Evolutionary conservation across 2,329 filamentous ascomycete genomes (phyloP).

Genomic region (Xylaria sp.): DNA sequence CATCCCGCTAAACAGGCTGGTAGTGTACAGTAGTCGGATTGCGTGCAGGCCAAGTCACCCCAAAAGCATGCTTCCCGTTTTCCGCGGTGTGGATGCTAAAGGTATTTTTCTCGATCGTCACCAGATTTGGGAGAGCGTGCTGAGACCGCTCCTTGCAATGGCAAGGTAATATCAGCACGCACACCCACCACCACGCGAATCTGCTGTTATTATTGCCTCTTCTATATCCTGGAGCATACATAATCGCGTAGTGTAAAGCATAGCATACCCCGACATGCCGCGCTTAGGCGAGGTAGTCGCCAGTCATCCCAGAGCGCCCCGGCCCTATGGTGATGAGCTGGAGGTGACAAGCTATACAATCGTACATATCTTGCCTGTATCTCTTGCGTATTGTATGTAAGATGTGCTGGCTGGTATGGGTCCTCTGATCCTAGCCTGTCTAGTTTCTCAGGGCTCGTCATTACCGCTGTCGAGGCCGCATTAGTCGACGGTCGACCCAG

Average conservation of each 20-base stretch:
- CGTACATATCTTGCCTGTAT: constrained; percentile 21
- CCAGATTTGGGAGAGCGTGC: constrained; percentile 26
- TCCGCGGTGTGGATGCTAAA: constrained; percentile 40
- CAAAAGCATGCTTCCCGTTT: constrained; percentile 37
- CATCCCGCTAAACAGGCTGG: neutral
- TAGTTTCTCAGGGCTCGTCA: constrained; percentile 22
- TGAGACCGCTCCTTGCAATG: constrained; percentile 22
- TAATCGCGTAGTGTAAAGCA: neutral
- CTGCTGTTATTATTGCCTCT: neutral
- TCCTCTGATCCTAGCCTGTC: constrained; percentile 16
- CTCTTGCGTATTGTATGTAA: constrained; percentile 25
- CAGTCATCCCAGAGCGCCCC: constrained; percentile 10
- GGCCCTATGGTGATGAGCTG: constrained; percentile 13
- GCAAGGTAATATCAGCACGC: neutral
- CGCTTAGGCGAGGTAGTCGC: neutral
- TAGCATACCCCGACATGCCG: neutral
- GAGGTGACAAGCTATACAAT: constrained; percentile 18
- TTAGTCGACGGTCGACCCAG: constrained; percentile 20
- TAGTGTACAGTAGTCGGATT: constrained; percentile 20
- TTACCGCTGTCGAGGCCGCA: constrained; percentile 27
- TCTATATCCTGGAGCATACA: neutral
- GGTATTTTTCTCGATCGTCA: constrained; percentile 27
- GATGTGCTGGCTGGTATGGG: constrained; percentile 31
- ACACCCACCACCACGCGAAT: neutral
- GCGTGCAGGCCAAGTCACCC: constrained; percentile 27